Percentiles rank a stretch among this genome's conserved stretches.
Evolutionary conservation across 2,329 filamentous ascomycete genomes (phyloP).

Genomic region (Alternaria viburni): DNA sequence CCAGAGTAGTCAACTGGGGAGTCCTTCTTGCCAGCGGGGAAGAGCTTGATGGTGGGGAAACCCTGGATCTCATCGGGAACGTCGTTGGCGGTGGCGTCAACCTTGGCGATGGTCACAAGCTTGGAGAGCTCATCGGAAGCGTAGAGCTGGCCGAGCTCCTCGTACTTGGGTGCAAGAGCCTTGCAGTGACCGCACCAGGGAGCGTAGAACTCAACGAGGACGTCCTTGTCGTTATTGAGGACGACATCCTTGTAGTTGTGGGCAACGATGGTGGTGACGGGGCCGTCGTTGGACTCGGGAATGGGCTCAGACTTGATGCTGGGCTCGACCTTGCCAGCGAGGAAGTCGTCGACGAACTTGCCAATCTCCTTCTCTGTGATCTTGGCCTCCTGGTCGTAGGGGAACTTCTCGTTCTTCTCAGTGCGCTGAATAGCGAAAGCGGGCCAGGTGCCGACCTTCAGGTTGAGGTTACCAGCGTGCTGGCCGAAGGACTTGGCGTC

Average conservation of each 20-base stretch:
- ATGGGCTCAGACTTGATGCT: slow-evolving; percentile 99
- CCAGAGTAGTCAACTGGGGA: slow-evolving; percentile 86
- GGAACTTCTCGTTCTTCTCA: slow-evolving; percentile 95
- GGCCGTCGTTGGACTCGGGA: slow-evolving; percentile 89
- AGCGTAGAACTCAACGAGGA: slow-evolving; percentile 97
- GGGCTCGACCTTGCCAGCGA: slow-evolving; percentile 85
- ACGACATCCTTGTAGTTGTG: slow-evolving; percentile 93
- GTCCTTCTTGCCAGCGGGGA: slow-evolving; percentile 86
- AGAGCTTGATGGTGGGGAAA: slow-evolving; percentile 99
- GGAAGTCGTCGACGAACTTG: slow-evolving; percentile 85
- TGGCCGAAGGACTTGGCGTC: slow-evolving; percentile 93
- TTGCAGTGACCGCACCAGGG: slow-evolving; percentile 80
- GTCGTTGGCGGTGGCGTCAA: slow-evolving; percentile 95
- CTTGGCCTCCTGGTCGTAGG: slow-evolving; percentile 83
- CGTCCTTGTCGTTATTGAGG: slow-evolving; percentile 93
- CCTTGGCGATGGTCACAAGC: slow-evolving; percentile 79
- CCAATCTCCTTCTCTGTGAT: slow-evolving; percentile 76
- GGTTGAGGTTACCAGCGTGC: slow-evolving; percentile 95
- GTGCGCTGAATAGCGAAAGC: slow-evolving; percentile 97
- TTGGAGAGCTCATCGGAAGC: slow-evolving; percentile 57
- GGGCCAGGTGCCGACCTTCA: slow-evolving; percentile 93
- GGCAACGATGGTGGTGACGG: slow-evolving; percentile 87
- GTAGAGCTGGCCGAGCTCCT: slow-evolving; percentile 66
- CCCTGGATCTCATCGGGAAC: slow-evolving; percentile 96
- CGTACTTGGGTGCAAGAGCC: slow-evolving; percentile 71